Conservation (phyloP, 371 early-diverging fungal genomes). For the Mortierella sp. region DNA sequence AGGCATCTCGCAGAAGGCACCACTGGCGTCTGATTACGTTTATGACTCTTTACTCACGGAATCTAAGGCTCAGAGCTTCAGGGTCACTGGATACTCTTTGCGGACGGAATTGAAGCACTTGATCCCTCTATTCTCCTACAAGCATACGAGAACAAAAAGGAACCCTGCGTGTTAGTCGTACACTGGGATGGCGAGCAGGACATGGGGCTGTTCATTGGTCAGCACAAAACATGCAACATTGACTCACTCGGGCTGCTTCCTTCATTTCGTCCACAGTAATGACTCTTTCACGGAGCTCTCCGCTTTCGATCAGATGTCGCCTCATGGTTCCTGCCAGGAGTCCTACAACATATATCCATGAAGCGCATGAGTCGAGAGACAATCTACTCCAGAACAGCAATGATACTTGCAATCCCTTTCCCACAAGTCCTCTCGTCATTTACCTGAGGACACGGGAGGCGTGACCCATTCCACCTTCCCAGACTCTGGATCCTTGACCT, state of each 20-base stretch:
- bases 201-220: no score
- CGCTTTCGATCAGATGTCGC: conserved; percentile 49
- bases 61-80: conserved; percentile 8
- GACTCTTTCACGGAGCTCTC: conserved; percentile 50
- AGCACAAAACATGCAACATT: background rate
- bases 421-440: no score
- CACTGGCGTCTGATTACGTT: no score
- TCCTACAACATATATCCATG: conserved; percentile 50
- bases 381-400: no score
- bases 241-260: conserved; percentile 56
- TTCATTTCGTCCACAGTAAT: conserved; percentile 60
- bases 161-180: no score
- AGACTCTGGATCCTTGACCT: conserved; percentile 29
- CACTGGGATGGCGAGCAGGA: no score
- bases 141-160: background rate
- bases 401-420: no score
- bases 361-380: no score
- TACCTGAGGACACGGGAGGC: conserved; percentile 59
- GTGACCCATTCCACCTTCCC: conserved; percentile 60
- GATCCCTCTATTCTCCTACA: conserved; percentile 47
- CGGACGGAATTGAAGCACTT: conserved; percentile 67
- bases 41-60: no score
- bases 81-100: conserved; percentile 53
- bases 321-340: conserved; percentile 65
- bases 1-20: no score